phyloP scores from a whole-genome alignment of 2,329 filamentous ascomycete genomes.

The Clarireedia hainanense region DNA sequence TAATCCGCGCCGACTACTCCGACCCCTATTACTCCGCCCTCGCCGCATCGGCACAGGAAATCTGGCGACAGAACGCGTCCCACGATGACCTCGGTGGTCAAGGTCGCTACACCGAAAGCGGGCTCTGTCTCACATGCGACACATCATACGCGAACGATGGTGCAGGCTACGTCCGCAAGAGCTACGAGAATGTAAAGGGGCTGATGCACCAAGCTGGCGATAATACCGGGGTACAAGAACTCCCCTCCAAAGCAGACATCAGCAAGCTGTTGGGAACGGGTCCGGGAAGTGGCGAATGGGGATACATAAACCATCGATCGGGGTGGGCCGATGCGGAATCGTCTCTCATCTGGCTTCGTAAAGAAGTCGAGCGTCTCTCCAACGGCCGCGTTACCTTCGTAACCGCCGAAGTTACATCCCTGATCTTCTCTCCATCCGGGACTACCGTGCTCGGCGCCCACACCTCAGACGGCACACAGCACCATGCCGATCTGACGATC shows the following conservation, averaged over 20 bases:
- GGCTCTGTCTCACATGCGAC: constrained; percentile 57
- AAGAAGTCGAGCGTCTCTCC: constrained; percentile 15
- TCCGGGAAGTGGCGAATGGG: constrained; percentile 51
- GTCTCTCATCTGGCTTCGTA: constrained; percentile 55
- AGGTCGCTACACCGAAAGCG: constrained; percentile 63
- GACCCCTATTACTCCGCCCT: constrained; percentile 69
- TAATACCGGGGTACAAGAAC: constrained; percentile 26
- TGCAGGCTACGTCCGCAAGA: constrained; percentile 47
- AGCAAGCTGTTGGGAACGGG: constrained; percentile 38
- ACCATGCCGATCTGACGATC: constrained; percentile 65
- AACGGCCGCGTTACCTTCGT: constrained; percentile 42
- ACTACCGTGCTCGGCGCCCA: constrained; percentile 47
- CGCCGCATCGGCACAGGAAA: constrained; percentile 59
- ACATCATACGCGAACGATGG: constrained; percentile 27
- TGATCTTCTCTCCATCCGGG: constrained; percentile 16
- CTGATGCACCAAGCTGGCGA: constrained; percentile 29
- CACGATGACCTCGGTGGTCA: constrained; percentile 45
- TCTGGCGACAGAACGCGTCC: constrained; percentile 54
- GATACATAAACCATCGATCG: constrained; percentile 65
- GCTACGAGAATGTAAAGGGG: constrained; percentile 50
- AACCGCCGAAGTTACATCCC: constrained; percentile 32
- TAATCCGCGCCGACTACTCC: constrained; percentile 70
- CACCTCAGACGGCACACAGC: constrained; percentile 39
- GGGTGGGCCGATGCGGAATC: constrained; percentile 77
- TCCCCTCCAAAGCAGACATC: constrained; percentile 40